Conservation (phyloP, 2,329 filamentous ascomycete genomes). For the Pyricularia grisea region DNA sequence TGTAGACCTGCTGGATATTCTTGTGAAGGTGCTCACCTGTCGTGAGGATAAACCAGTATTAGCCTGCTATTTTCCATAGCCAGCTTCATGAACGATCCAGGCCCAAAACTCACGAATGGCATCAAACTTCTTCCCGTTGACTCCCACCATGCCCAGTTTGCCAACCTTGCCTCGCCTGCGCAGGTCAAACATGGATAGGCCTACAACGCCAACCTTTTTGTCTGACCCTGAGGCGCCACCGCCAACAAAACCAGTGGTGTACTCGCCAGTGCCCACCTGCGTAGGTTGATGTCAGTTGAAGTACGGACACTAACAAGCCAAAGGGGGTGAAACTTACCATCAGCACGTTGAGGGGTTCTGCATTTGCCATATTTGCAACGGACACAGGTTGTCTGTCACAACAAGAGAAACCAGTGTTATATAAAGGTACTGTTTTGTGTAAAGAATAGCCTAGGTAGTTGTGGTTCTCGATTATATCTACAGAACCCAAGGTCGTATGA, state of each 20-base stretch:
- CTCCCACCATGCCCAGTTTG: constrained; percentile 80
- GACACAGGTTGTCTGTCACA: not conserved
- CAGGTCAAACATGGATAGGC: constrained; percentile 80
- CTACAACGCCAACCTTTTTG: constrained; percentile 94
- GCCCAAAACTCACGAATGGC: constrained; percentile 61
- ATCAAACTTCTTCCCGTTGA: constrained; percentile 81
- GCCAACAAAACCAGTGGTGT: constrained; percentile 91
- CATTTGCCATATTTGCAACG: constrained; percentile 30
- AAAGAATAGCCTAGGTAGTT: not conserved
- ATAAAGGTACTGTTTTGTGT: not conserved
- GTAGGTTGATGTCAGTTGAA: constrained; percentile 9
- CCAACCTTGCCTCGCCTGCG: constrained; percentile 81
- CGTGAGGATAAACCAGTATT: not conserved
- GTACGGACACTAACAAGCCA: not conserved
- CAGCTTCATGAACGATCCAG: too few relatives aligned
- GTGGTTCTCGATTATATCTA: not conserved
- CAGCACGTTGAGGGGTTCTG: constrained; percentile 50
- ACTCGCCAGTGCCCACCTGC: constrained; percentile 85
- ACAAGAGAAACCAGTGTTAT: not conserved
- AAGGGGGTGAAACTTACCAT: constrained; percentile 42
- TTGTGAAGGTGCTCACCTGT: constrained; percentile 72
- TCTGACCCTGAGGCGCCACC: constrained; percentile 76
- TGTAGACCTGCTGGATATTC: constrained; percentile 85
- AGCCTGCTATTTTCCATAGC: not conserved
- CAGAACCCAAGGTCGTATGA: not conserved